Percentiles rank a stretch among this genome's conserved stretches.
phyloP scores from a whole-genome alignment of 2,329 filamentous ascomycete genomes.

The Calonectria naviculata region DNA sequence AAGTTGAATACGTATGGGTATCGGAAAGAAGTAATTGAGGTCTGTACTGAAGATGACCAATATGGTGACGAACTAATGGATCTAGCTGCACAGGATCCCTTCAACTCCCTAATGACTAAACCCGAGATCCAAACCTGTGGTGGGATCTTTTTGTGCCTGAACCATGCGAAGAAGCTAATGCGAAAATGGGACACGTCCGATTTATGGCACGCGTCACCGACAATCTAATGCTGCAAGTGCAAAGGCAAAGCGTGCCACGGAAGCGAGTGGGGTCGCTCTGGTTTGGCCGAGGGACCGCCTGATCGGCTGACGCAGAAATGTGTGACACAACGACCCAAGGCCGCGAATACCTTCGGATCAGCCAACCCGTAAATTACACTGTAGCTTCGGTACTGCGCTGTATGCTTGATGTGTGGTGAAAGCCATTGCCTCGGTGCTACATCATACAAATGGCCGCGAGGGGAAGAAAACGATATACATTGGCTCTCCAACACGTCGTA shows the following conservation, averaged over 20 bases:
- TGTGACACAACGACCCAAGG: neutral
- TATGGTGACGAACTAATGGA: too few relatives aligned
- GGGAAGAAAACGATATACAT: neutral
- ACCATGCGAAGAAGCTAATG: too few relatives aligned
- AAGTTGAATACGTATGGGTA: too few relatives aligned
- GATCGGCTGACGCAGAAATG: neutral
- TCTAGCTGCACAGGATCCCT: too few relatives aligned
- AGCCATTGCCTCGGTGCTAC: neutral
- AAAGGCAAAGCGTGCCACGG: neutral
- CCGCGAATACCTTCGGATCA: neutral
- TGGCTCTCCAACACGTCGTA: neutral
- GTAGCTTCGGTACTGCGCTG: neutral
- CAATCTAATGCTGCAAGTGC: neutral
- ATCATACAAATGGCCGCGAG: neutral
- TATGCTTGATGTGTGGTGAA: neutral
- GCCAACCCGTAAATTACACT: neutral
- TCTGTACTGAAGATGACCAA: too few relatives aligned
- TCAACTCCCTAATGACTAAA: too few relatives aligned
- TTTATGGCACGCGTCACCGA: too few relatives aligned
- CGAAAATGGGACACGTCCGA: too few relatives aligned
- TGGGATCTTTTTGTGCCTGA: too few relatives aligned
- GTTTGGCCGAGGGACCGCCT: neutral
- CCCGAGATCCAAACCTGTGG: too few relatives aligned
- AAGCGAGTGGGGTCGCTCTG: neutral
- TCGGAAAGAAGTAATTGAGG: too few relatives aligned